Base-by-base conservation (phyloP, 2,329 filamentous ascomycete genomes). In the Penicillium glabrum region DNA sequence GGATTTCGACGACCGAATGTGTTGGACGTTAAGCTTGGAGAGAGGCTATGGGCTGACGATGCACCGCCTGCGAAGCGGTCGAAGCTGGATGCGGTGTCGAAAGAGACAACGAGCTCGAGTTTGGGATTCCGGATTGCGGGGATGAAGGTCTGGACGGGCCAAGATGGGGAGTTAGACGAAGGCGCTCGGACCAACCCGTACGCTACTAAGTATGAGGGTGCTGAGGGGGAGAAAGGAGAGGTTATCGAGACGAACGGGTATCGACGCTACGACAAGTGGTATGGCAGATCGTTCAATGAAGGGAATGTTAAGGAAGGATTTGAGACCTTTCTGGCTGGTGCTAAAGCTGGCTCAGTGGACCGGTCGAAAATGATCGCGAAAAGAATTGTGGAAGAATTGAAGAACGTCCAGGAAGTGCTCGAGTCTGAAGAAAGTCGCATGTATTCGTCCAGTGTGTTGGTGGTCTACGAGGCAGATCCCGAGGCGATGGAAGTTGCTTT, bases 21-120 rank as follows among this genome's bases (percentile, higher is more conserved):
- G 8, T 80, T 99, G 56, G 95, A 99, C 70, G 85, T 96, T 62
- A 99, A 99, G 78, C 85, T 99, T 21, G 95, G 95, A 44, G 83
- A 87, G 49, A 84, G 90, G 31, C 78, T 99, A 6, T 98, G 92
- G 89, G 93, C 90, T 14, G 90, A 96, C 37, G 79, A 80, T 59
- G 83, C 86, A 3, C 79, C 80, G 24, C 74, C 78, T 1, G 79
- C 82, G 29, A 89, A 89, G 71, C 77, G 84, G 16, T 79, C 74
- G 24, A 79, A 83, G 51, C 73, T 89, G 24, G 86, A 88, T 66
- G 80, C 81, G 39, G 83, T 88, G 19, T 78, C 83, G 5, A 74
- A 78, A 16, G 78, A 82, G 61, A 87, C 85, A 3, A 89, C 86
- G 1, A 85, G 81, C 61, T 78, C 80, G 5, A 80, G 77, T 46